These are phyloP conservation scores for Diutina rugosa DNA, from an alignment of 1,139 yeast species.

Conservation along the genomic window DNA sequence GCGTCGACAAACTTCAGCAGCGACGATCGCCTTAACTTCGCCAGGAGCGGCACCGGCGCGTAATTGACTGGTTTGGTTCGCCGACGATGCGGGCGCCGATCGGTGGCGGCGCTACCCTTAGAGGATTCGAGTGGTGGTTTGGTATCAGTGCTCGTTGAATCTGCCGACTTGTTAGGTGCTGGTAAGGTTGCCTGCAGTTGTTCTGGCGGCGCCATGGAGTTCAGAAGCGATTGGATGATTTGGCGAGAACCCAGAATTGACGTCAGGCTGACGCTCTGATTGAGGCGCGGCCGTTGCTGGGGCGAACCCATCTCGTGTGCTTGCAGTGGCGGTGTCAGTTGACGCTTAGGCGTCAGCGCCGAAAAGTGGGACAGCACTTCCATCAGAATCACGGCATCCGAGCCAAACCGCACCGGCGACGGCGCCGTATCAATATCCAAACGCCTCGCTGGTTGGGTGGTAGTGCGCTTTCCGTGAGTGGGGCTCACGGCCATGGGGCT, in stretches of 20 bases:
- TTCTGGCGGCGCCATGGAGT: background rate
- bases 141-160: background rate
- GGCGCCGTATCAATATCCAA: background rate
- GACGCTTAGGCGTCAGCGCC: conserved; percentile 1
- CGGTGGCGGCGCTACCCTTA: background rate
- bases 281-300: background rate
- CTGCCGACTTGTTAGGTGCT: background rate
- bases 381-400: background rate
- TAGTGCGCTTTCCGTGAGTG: background rate
- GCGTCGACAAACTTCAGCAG: background rate
- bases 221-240: background rate
- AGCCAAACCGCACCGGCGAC: background rate
- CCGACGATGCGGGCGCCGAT: background rate
- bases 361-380: background rate
- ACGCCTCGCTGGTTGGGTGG: background rate
- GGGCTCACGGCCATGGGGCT: background rate
- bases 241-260: background rate
- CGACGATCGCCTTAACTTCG: background rate
- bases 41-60: conserved; percentile 1
- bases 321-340: background rate
- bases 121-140: background rate
- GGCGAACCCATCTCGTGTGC: background rate
- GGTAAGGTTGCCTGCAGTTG: background rate
- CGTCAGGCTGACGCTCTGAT: background rate
- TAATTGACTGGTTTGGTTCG: background rate